Evolutionary conservation across 306 rosid genomes (phyloP), one percentile per base, ranked within the genome.

Genomic region (Pterocarpus macrocarpus): DNA sequence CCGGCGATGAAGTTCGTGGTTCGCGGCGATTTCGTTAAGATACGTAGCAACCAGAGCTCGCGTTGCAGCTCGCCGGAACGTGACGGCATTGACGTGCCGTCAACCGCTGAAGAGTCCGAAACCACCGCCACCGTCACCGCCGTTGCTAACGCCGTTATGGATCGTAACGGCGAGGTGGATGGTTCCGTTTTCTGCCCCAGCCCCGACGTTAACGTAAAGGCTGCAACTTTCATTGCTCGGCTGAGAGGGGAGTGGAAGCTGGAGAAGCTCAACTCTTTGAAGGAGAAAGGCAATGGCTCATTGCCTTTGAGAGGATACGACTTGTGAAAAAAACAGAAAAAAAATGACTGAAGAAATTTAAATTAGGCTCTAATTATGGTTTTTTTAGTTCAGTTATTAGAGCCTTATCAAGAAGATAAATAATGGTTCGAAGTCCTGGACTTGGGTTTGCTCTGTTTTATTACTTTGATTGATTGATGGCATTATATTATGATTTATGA

Each of bases 131-230:
- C 33, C 55, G 2, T 36, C 1, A 50, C 47, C 13, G 15, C 64
- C 44, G 30, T 12, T 35, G 62, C 44, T 5, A 66, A 14, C 15
- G 4, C 64, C 33, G 67, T 17, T 28, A 71, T 2, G 36, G 83
- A 82, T 2, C 50, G 41, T 67, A 88, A 76, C 71, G 81, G 85
- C 49, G 82, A 84, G 4, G 64, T 63, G 6, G 69, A 35, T 65
- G 87, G 76, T 65, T 0, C 91, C n/a, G 81, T 81, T 28, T 83
- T 86, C 82, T 95, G 98, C 71, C 90, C 98, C 4, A 95, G 99
- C 83, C 99, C 97, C 4, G 97, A 95, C 36, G 98, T 93, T 30
- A 89, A 95, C 44, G 38, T 80, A 8, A 92, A 84, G 5, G 90
- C 90, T 3, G 38, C 87, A 10, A 81, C 82, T 2, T 87, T 87